A percentile compares a stretch with the other conserved stretches of the same genome.
These are phyloP conservation scores for Myriosclerotinia scirpicola DNA, from an alignment of 2,329 filamentous ascomycete genomes.

Conservation along the genomic window DNA sequence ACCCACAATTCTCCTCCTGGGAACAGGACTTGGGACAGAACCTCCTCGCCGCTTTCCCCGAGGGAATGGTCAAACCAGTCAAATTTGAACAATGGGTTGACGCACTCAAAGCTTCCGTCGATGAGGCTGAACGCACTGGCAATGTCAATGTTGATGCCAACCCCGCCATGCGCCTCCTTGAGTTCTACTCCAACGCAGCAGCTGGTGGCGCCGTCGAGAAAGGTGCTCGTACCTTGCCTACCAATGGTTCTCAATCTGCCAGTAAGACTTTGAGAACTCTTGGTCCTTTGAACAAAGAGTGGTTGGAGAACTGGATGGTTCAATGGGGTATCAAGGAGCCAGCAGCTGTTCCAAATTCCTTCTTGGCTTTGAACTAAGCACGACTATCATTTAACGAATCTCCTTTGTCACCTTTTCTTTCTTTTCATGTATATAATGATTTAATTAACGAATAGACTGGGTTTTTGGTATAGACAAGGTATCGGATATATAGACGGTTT, in stretches of 20 bases:
- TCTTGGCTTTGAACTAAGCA: constrained; percentile 18
- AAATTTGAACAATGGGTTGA: constrained; percentile 48
- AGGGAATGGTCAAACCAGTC: constrained; percentile 44
- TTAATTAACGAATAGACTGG: constrained; percentile 5
- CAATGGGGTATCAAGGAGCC: constrained; percentile 45
- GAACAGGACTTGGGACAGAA: constrained; percentile 42
- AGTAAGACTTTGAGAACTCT: constrained; percentile 48
- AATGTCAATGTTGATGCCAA: constrained; percentile 48
- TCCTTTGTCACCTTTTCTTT: not conserved
- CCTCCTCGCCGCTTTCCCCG: constrained; percentile 46
- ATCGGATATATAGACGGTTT: constrained; percentile 1
- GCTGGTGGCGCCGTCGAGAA: constrained; percentile 39
- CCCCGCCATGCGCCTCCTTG: constrained; percentile 53
- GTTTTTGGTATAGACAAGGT: constrained; percentile 16
- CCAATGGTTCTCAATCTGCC: constrained; percentile 31
- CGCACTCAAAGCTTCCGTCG: constrained; percentile 45
- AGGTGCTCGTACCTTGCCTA: constrained; percentile 11
- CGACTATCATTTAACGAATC: not conserved
- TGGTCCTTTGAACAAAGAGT: constrained; percentile 44
- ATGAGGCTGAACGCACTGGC: constrained; percentile 33
- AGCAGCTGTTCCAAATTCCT: not conserved
- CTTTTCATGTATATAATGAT: not conserved
- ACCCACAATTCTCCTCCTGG: constrained; percentile 48
- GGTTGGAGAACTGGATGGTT: constrained; percentile 51
- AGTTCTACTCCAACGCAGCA: constrained; percentile 49